phyloP scores from a whole-genome alignment of 2,329 filamentous ascomycete species.

The Ilyonectria destructans region DNA sequence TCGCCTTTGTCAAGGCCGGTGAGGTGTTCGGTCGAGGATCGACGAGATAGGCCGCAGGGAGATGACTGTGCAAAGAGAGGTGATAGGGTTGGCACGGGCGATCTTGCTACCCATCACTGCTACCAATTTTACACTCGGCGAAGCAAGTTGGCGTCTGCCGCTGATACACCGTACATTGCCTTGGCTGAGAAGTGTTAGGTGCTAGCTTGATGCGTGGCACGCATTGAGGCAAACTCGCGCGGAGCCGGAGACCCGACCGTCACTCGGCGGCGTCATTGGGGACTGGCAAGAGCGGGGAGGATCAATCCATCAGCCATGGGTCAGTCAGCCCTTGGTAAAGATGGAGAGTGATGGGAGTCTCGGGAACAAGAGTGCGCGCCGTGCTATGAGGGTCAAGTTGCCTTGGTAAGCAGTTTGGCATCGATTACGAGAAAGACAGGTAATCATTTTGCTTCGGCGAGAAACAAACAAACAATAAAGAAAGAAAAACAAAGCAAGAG shows the following conservation, averaged over 20 bases:
- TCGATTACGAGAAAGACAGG: not conserved
- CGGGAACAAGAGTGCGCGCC: not conserved
- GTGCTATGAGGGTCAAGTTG: not conserved
- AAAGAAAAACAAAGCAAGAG: not conserved
- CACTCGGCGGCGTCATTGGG: conserved; percentile 5
- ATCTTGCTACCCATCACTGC: conserved; percentile 9
- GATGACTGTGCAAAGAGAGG: not conserved
- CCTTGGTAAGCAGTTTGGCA: not conserved
- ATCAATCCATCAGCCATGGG: not conserved
- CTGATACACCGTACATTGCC: not conserved
- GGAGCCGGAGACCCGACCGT: not conserved
- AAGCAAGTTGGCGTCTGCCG: not conserved
- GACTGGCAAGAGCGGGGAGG: not conserved
- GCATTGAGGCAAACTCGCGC: not conserved
- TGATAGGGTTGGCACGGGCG: not conserved
- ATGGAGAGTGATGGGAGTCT: not conserved
- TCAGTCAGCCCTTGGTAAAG: not conserved
- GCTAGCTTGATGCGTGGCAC: not conserved
- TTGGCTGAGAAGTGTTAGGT: not conserved
- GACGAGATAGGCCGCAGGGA: conserved; percentile 2
- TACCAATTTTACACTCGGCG: not conserved
- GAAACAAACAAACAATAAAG: not conserved
- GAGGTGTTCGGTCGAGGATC: not conserved
- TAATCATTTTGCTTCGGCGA: not conserved
- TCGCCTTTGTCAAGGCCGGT: not conserved